These are phyloP conservation scores for Trichoderma asperellum DNA, from an alignment of 2,329 filamentous ascomycete genomes.

Conservation along the genomic window DNA sequence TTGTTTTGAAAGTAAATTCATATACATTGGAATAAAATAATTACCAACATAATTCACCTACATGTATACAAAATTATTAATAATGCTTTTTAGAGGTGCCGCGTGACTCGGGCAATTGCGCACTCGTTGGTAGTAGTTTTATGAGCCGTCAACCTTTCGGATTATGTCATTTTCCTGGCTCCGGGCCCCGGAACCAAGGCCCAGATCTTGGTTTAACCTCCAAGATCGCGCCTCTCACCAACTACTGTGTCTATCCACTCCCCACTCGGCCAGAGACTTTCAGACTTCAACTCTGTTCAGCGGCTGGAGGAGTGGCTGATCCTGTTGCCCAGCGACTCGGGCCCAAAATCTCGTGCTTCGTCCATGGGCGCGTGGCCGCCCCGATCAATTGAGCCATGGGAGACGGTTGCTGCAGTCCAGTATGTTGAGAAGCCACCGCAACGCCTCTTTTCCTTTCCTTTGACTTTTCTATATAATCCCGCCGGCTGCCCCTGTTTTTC, in stretches of 20 bases:
- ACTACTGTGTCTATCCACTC: neutral
- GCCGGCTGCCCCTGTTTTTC: neutral
- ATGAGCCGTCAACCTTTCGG: neutral
- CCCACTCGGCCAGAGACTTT: conserved; percentile 18
- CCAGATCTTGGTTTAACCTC: neutral
- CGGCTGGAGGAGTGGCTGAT: conserved; percentile 13
- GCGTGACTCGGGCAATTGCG: neutral
- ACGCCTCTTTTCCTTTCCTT: neutral
- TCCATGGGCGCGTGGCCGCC: conserved; percentile 51
- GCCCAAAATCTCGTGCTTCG: conserved; percentile 30
- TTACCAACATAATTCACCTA: neutral
- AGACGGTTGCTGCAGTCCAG: conserved; percentile 50
- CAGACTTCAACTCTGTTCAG: conserved; percentile 16
- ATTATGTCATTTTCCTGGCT: conserved; percentile 22
- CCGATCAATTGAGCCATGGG: conserved; percentile 54
- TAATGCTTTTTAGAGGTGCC: neutral
- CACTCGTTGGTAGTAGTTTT: neutral
- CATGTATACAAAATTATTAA: neutral
- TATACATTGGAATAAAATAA: no score
- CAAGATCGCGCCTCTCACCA: conserved; percentile 20
- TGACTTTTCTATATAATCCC: neutral
- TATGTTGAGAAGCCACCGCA: conserved; percentile 40
- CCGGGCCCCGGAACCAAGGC: neutral
- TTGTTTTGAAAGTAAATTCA: neutral
- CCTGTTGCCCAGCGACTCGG: conserved; percentile 31